These are phyloP conservation scores for Rhizopus arrhizus DNA, from an alignment of 371 early-diverging fungal species.

Conservation along the genomic window DNA sequence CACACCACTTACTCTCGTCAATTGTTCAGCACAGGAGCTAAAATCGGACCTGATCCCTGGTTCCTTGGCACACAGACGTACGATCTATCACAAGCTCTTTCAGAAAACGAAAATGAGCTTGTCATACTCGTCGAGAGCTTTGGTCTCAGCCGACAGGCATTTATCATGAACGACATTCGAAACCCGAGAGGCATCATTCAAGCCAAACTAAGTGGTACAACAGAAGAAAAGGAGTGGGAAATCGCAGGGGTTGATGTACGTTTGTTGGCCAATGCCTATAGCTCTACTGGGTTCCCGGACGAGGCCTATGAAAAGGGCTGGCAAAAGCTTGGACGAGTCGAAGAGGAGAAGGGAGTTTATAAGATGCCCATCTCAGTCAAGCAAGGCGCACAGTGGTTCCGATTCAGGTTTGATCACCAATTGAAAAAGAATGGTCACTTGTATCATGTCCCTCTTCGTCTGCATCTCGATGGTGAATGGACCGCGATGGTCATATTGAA, in stretches of 20 bases:
- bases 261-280: constrained; percentile 55
- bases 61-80: constrained; percentile 58
- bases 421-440: constrained; percentile 24
- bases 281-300: constrained; percentile 77
- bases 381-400: constrained; percentile 44
- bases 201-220: constrained; percentile 53
- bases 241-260: constrained; percentile 82
- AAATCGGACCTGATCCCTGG: constrained; percentile 75
- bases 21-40: constrained; percentile 63
- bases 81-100: constrained; percentile 35
- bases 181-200: constrained; percentile 77
- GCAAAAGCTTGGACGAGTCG: constrained; percentile 23
- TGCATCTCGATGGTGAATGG: constrained; percentile 65
- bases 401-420: constrained; percentile 38
- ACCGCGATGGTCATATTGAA: constrained; percentile 70
- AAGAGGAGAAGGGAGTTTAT: constrained; percentile 12
- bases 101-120: constrained; percentile 53
- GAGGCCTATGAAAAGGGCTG: constrained; percentile 42
- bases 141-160: constrained; percentile 75
- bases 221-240: constrained; percentile 52
- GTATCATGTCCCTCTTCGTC: constrained; percentile 61
- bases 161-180: constrained; percentile 76
- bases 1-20: constrained; percentile 77
- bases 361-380: constrained; percentile 22
- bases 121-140: constrained; percentile 76